phyloP scores from a whole-genome alignment of 1,284 basidiomycete genomes.

The Gomphus bonarii region DNA sequence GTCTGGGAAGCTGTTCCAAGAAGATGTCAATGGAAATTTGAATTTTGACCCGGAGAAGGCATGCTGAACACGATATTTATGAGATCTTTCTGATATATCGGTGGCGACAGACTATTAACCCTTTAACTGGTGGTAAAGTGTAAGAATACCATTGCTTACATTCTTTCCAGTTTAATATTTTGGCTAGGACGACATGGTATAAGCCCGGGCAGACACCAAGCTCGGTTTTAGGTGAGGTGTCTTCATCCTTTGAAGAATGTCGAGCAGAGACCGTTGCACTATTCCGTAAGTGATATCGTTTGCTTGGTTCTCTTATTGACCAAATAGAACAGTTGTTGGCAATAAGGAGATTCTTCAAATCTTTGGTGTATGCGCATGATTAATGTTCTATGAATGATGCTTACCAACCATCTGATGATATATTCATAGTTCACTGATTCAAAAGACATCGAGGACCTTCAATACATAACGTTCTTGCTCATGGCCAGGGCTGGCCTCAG shows the following conservation, averaged over 20 bases:
- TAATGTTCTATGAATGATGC: background rate
- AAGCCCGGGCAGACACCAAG: constrained; percentile 73
- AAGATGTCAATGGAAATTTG: constrained; percentile 59
- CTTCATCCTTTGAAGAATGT: constrained; percentile 82
- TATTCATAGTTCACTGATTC: constrained; percentile 46
- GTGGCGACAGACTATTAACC: constrained; percentile 59
- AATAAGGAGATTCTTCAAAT: constrained; percentile 65
- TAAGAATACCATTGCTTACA: constrained; percentile 24
- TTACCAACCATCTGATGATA: background rate
- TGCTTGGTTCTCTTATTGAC: constrained; percentile 4
- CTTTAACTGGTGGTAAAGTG: constrained; percentile 73
- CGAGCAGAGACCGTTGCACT: constrained; percentile 76
- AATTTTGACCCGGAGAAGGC: constrained; percentile 70
- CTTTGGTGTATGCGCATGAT: constrained; percentile 46
- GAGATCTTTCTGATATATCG: background rate
- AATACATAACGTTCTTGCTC: constrained; percentile 70
- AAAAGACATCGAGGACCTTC: constrained; percentile 65
- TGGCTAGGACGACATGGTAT: constrained; percentile 66
- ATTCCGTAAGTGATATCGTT: constrained; percentile 40
- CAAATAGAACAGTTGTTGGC: constrained; percentile 42
- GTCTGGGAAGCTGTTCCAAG: constrained; percentile 71
- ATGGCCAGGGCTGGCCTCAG: constrained; percentile 79
- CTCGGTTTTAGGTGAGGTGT: constrained; percentile 72
- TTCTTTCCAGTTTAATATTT: background rate
- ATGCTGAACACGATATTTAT: constrained; percentile 7